Evolutionary conservation across 768 basidiomycete genomes (phyloP), one percentile per base, ranked within the genome.

Genomic region (Panaeolus cyanescens): DNA sequence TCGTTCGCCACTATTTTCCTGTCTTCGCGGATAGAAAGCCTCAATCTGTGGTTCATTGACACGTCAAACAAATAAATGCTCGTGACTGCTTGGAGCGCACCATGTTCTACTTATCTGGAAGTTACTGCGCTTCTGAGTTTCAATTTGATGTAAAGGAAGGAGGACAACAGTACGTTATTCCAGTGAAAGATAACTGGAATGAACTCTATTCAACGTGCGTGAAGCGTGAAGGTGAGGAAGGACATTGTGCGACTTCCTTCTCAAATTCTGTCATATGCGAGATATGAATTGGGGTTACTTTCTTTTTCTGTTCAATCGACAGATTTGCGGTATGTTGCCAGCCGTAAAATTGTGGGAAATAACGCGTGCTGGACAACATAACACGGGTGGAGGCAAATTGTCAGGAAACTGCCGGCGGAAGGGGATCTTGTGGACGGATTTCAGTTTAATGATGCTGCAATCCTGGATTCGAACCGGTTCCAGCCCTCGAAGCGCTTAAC

Each of bases 401-500:
- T 50, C 45, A 50, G 45, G 45, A 50, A 50, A 50, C 22, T n/a
- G 45, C 45, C 45, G 45, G 45, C 45, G 45, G 45, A 50, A 50
- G 45, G 45, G 25, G 45, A 50, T 50, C 45, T 50, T 30, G 25
- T 12, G 4, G 15, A 50, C 25, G 45, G 45, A 50, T 50, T 50
- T 28, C 15, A 50, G 22, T 50, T 50, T 50, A 28, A 28, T 50
- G 25, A 50, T 50, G 45, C n/a, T 50, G 45, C 22, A 50, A 50
- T 50, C 45, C 45, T 50, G 45, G 45, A 28, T 50, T 50, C 25
- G 45, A 50, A 50, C 45, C 45, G 28, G 45, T 50, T 50, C 45
- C 45, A 50, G 22, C 45, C 45, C 45, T 50, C 45, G 45, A 50
- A 50, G 45, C 45, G 45, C 45, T 50, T 50, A 50, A 50, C 45